Conservation (phyloP, 805 yeast species). For the Priceomyces castillae region DNA sequence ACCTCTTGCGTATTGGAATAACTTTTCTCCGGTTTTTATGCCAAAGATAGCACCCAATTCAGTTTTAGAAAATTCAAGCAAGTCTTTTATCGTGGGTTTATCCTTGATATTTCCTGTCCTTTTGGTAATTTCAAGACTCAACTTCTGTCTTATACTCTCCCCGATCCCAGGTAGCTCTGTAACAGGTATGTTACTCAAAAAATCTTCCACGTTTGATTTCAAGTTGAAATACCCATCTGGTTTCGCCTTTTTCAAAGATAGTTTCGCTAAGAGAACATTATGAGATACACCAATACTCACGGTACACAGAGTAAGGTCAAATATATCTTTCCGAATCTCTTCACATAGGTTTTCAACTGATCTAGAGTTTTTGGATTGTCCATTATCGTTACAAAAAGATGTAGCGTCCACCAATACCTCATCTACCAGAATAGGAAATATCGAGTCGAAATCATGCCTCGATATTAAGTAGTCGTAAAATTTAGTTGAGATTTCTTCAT, state of each 20-base stretch:
- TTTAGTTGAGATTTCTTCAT: constrained; percentile 60
- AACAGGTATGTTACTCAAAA: constrained; percentile 34
- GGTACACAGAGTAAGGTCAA: constrained; percentile 50
- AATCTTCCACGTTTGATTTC: constrained; percentile 22
- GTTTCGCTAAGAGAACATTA: constrained; percentile 73
- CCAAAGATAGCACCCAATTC: constrained; percentile 57
- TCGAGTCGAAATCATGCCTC: constrained; percentile 41
- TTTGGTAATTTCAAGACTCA: constrained; percentile 28
- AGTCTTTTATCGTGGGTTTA: constrained; percentile 34
- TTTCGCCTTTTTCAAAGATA: constrained; percentile 72
- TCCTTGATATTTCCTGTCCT: neutral
- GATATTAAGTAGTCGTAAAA: constrained; percentile 61
- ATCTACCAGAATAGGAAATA: constrained; percentile 86
- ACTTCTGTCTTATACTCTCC: constrained; percentile 43
- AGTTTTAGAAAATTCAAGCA: constrained; percentile 31
- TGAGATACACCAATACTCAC: constrained; percentile 79
- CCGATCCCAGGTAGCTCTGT: constrained; percentile 66
- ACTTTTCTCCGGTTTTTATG: constrained; percentile 61
- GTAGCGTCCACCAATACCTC: constrained; percentile 81
- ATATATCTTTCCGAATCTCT: constrained; percentile 41
- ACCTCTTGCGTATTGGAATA: constrained; percentile 63
- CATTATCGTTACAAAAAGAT: constrained; percentile 14
- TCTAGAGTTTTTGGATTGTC: constrained; percentile 4
- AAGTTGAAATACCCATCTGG: constrained; percentile 65
- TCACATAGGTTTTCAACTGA: constrained; percentile 22